Base-by-base conservation (phyloP, 73 alveolate species). In the Halteria grandinella region DNA sequence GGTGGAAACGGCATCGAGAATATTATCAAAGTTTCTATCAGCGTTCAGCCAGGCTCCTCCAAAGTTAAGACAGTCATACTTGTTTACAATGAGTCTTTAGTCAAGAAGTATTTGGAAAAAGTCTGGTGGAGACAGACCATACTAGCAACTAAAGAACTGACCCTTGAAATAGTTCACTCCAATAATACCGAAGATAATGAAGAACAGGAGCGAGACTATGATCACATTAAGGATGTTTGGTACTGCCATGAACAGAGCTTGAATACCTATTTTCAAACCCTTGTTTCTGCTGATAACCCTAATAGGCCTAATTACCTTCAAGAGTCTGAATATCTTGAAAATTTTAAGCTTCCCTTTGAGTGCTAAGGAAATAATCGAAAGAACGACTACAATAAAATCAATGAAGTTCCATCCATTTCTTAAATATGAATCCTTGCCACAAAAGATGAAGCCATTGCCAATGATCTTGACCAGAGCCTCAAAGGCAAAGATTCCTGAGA, bases 321-420 rank as follows among this genome's bases (percentile, higher is more conserved):
- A n/a, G n/a, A n/a, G n/a, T 55, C 85, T 51, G 44, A 73, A 53
- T 43, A 73, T 31, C 55, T 53, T 73, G 23, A 73, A 54, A 34
- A 58, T 37, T 29, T 73, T 73, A 14, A 73, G 40, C 0, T 10
- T n/a, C 32, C 47, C 18, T 15, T 29, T 15, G 34, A 63, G 57
- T 1, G 54, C 55, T 17, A 73, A 25, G 1, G 75, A 53, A 0
- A 93, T 78, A 29, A 95, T 51, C 25, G 97, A 93, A 45, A 89
- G 75, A 28, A 93, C 37, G 12, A 95, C 97, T 41, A 95, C 87
- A 31, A 89, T 70, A 72, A 95, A 93, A 89, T 95, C 99, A 12
- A 95, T 69, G 34, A 69, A 36, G 84, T 91, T 90, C 97, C 99
- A 95, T 70, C 85, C 58, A 83, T 95, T 97, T 58, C 91, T 64